Conservation (phyloP, 2,329 filamentous ascomycete species). For the Dactylonectria estremocensis region DNA sequence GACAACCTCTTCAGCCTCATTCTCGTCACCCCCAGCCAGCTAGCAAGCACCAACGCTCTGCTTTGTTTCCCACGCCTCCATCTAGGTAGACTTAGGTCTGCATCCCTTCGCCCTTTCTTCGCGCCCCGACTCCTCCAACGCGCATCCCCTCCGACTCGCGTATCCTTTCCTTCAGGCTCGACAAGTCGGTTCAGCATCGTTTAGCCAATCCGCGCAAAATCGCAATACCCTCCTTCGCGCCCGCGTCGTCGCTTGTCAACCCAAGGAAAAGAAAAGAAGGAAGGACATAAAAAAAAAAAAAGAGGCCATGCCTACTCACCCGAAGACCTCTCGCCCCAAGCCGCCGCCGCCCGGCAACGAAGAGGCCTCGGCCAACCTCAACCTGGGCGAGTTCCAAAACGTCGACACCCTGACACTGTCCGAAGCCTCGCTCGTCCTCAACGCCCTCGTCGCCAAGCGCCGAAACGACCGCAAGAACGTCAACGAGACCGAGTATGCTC, state of each 20-base stretch:
- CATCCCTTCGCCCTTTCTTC: neutral
- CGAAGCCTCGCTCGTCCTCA: slow-evolving; percentile 92
- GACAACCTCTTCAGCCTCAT: slow-evolving; percentile 32
- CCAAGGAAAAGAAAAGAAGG: no score
- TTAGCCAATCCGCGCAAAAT: neutral
- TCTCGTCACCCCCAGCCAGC: neutral
- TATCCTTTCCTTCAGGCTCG: slow-evolving; percentile 15
- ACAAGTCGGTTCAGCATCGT: neutral
- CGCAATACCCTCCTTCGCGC: neutral
- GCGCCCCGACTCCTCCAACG: slow-evolving; percentile 11
- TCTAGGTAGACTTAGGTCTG: slow-evolving; percentile 1
- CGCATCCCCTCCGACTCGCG: neutral
- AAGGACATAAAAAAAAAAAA: slow-evolving; percentile 31
- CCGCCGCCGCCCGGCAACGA: slow-evolving; percentile 84
- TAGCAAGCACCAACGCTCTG: neutral
- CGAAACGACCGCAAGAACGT: slow-evolving; percentile 85
- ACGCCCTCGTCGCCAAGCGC: slow-evolving; percentile 87
- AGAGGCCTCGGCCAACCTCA: slow-evolving; percentile 85
- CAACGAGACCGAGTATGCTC: slow-evolving; percentile 83
- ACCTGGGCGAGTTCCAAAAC: slow-evolving; percentile 93
- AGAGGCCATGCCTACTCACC: slow-evolving; percentile 39
- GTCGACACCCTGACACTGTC: slow-evolving; percentile 93
- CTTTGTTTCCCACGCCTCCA: neutral
- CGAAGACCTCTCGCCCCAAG: slow-evolving; percentile 74
- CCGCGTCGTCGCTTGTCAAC: neutral